These are phyloP conservation scores for Cyberlindnera lachancei DNA, from an alignment of 805 yeast species.

Conservation along the genomic window DNA sequence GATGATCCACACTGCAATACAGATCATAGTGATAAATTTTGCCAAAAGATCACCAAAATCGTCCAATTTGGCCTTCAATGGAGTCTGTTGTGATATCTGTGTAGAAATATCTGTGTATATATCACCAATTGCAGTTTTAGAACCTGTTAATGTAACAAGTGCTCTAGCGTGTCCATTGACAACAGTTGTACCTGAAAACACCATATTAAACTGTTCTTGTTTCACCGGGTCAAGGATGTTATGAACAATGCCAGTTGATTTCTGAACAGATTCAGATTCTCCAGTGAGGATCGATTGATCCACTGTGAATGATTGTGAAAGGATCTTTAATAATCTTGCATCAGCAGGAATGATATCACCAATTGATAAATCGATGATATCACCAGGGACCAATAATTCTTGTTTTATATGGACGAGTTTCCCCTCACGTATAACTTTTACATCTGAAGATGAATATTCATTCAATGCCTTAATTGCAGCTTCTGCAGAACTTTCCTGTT, in stretches of 20 bases:
- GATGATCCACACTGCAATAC: slow-evolving; percentile 39
- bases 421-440: slow-evolving; percentile 38
- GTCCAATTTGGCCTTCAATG: slow-evolving; percentile 32
- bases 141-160: slow-evolving; percentile 40
- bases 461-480: slow-evolving; percentile 42
- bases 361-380: slow-evolving; percentile 29
- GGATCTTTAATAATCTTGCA: slow-evolving; percentile 31
- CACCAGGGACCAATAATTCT: slow-evolving; percentile 39
- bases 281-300: slow-evolving; percentile 45
- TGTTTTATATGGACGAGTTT: slow-evolving; percentile 34
- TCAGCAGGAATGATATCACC: slow-evolving; percentile 45
- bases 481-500: slow-evolving; percentile 44
- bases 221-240: slow-evolving; percentile 28
- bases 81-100: slow-evolving; percentile 29
- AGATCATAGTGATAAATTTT: slow-evolving; percentile 36
- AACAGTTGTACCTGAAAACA: slow-evolving; percentile 40
- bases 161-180: slow-evolving; percentile 38
- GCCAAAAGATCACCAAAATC: slow-evolving; percentile 34
- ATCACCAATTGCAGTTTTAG: slow-evolving; percentile 39
- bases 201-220: slow-evolving; percentile 34
- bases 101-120: slow-evolving; percentile 37
- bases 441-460: slow-evolving; percentile 39
- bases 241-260: slow-evolving; percentile 17
- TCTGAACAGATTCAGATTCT: slow-evolving; percentile 36
- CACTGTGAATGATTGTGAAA: slow-evolving; percentile 33